Conservation (phyloP, 441 rosid genomes). For the Rhodomyrtus psidioides region DNA sequence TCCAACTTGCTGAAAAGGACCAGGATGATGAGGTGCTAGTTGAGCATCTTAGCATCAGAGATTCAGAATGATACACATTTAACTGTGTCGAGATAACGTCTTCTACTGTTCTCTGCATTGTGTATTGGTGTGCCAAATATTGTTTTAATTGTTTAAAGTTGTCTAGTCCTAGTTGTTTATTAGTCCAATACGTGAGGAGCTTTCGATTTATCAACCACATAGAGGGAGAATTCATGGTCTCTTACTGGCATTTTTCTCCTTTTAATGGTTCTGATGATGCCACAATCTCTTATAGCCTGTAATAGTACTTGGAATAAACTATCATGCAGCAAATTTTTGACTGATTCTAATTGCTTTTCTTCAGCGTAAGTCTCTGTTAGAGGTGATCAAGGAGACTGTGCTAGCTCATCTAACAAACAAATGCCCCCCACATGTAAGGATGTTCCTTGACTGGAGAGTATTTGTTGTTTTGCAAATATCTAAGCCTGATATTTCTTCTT, state of each 20-base stretch:
- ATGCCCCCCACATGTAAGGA: conserved; percentile 81
- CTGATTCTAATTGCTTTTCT: conserved; percentile 13
- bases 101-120: not conserved
- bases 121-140: not conserved
- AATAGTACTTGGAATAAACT: not conserved
- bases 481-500: not conserved
- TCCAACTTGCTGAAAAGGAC: conserved; percentile 69
- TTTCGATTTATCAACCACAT: not conserved
- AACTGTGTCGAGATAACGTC: not conserved
- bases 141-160: not conserved
- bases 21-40: conserved; percentile 68
- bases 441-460: not conserved
- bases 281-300: not conserved
- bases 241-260: not conserved
- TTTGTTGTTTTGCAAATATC: not conserved
- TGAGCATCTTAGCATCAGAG: not conserved
- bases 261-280: not conserved
- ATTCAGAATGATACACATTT: not conserved
- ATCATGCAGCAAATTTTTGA: not conserved
- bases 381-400: conserved; percentile 93
- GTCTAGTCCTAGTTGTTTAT: not conserved
- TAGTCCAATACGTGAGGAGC: not conserved
- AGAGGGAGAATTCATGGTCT: not conserved
- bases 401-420: conserved; percentile 76
- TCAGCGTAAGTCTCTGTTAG: conserved; percentile 75